Percentiles rank a stretch among this genome's conserved stretches.
Conservation (phyloP, 2,329 filamentous ascomycete genomes). For the Aspergillus japonicus region DNA sequence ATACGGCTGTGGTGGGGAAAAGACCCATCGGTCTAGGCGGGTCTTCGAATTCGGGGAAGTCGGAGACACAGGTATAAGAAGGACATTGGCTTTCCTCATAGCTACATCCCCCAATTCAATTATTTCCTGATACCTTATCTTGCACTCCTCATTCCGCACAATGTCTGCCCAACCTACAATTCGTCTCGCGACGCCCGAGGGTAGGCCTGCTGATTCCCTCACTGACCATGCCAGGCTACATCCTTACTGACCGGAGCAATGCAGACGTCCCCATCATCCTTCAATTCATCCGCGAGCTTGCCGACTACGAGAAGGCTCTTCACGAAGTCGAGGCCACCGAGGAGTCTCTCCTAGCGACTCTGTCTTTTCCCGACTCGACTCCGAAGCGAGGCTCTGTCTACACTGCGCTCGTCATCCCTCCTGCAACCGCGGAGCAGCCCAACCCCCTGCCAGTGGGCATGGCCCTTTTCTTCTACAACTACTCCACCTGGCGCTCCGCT, state of each 20-base stretch:
- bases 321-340: constrained; percentile 75
- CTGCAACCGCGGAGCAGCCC: constrained; percentile 44
- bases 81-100: neutral
- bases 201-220: constrained; percentile 22
- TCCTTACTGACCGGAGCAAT: constrained; percentile 11
- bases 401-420: constrained; percentile 65
- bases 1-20: neutral
- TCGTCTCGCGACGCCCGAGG: constrained; percentile 42
- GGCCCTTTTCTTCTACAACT: constrained; percentile 93
- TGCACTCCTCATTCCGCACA: constrained; percentile 5
- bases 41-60: neutral
- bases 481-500: constrained; percentile 85
- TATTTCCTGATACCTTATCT: neutral
- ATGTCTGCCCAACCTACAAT: constrained; percentile 41
- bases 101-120: neutral
- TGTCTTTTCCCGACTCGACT: constrained; percentile 67
- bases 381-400: constrained; percentile 64
- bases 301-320: constrained; percentile 79
- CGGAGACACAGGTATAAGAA: neutral
- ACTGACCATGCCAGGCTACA: neutral
- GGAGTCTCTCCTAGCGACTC: constrained; percentile 67
- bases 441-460: constrained; percentile 62
- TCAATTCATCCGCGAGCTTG: constrained; percentile 77
- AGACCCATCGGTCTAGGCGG: neutral
- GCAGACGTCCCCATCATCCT: constrained; percentile 81